These are phyloP conservation scores for Actinomortierella wolfii DNA, from an alignment of 371 early-diverging fungal species.

Conservation along the genomic window DNA sequence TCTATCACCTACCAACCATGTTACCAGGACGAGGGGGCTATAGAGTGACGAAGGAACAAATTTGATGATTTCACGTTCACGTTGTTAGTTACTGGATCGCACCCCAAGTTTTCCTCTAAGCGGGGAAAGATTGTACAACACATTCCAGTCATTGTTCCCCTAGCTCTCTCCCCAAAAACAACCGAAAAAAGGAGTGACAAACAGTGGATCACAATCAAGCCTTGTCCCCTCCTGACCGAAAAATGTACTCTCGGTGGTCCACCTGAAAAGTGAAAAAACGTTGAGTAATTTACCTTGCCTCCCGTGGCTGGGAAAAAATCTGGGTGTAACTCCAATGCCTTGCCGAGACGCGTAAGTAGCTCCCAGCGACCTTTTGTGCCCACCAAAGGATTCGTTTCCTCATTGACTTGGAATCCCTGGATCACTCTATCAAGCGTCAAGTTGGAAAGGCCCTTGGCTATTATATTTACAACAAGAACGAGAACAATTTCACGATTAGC, in stretches of 20 bases:
- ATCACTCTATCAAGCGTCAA: constrained; percentile 66
- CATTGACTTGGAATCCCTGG: constrained; percentile 81
- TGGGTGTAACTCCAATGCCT: constrained; percentile 55
- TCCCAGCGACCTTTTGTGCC: constrained; percentile 82
- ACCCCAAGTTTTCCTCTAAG: no score
- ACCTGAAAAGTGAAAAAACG: no score
- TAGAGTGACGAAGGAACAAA: no score
- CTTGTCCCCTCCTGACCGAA: no score
- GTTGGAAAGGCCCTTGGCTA: constrained; percentile 59
- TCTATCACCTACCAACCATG: constrained; percentile 64
- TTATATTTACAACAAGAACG: background rate
- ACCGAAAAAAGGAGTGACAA: no score
- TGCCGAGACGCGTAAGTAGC: constrained; percentile 73
- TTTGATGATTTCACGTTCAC: no score
- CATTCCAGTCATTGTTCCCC: no score
- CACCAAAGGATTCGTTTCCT: constrained; percentile 74
- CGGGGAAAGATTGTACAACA: no score
- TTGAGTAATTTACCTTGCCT: background rate
- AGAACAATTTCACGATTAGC: background rate
- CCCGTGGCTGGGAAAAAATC: constrained; percentile 58
- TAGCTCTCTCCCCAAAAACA: no score
- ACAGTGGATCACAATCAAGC: no score
- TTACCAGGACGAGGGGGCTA: constrained; percentile 78
- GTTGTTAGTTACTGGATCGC: no score
- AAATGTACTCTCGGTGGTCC: no score